Conservation (phyloP, 495 filamentous ascomycete genomes). For the Neurospora tetraspora region DNA sequence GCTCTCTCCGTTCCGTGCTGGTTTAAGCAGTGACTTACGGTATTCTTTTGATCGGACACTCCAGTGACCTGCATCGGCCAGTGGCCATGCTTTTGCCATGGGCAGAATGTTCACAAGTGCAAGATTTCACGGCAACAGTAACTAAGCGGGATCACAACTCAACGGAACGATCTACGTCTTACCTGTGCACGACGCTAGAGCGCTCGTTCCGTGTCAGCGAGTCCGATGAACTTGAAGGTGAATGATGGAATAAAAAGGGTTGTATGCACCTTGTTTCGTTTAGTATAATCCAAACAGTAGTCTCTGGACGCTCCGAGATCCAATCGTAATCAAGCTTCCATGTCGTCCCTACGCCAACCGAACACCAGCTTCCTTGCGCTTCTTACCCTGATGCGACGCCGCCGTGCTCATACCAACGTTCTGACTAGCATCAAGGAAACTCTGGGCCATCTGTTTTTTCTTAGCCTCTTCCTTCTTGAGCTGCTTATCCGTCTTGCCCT, state of each 20-base stretch:
- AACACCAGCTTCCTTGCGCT: constrained; percentile 82
- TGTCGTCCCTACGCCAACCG: constrained; percentile 48
- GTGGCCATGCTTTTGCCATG: background rate
- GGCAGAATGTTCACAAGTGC: background rate
- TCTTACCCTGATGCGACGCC: constrained; percentile 65
- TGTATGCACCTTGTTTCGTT: constrained; percentile 2
- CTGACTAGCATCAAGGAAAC: constrained; percentile 69
- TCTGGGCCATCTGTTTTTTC: constrained; percentile 74
- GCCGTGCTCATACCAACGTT: constrained; percentile 76
- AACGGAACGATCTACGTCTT: background rate
- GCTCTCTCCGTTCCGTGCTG: background rate
- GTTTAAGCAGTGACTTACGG: background rate
- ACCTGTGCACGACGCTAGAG: background rate
- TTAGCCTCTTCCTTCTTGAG: constrained; percentile 97
- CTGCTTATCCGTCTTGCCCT: constrained; percentile 95
- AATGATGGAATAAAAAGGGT: background rate
- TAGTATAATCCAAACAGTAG: background rate
- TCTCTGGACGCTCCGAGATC: background rate
- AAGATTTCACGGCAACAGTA: background rate
- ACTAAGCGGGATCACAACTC: background rate
- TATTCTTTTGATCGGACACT: background rate
- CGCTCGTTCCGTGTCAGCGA: constrained; percentile 1
- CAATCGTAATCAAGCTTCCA: background rate
- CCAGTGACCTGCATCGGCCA: background rate
- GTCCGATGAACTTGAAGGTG: background rate